Evolutionary conservation across 2,329 filamentous ascomycete genomes (phyloP).

Genomic region (Fusarium avenaceum): DNA sequence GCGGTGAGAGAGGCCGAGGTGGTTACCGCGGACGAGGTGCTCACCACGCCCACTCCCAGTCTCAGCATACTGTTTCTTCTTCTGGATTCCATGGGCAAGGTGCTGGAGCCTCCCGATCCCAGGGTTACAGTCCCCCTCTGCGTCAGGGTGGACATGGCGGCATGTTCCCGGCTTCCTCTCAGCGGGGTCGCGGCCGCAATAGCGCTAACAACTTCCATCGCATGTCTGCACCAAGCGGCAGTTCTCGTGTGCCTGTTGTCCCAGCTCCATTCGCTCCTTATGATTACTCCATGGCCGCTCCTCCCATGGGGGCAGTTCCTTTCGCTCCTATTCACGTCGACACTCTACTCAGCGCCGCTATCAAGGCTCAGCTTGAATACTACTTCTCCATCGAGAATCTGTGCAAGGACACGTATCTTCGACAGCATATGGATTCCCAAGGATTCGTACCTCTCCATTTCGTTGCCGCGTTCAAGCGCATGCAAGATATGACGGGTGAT

Average conservation of each 20-base stretch:
- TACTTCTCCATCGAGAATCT: slow-evolving; percentile 98
- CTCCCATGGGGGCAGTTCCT: slow-evolving; percentile 57
- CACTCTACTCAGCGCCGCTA: slow-evolving; percentile 61
- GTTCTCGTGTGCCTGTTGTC: slow-evolving; percentile 54
- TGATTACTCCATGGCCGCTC: slow-evolving; percentile 57
- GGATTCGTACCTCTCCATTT: slow-evolving; percentile 87
- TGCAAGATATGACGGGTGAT: slow-evolving; percentile 64
- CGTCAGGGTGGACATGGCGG: slow-evolving; percentile 57
- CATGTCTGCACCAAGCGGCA: slow-evolving; percentile 57
- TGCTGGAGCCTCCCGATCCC: slow-evolving; percentile 52
- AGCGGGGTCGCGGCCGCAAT: slow-evolving; percentile 55
- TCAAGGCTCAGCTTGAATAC: slow-evolving; percentile 78
- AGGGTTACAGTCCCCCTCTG: slow-evolving; percentile 61
- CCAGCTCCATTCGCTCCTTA: slow-evolving; percentile 55
- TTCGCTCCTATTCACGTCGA: slow-evolving; percentile 64
- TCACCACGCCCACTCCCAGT: slow-evolving; percentile 57
- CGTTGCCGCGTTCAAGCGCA: slow-evolving; percentile 88
- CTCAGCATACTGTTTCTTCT: slow-evolving; percentile 50
- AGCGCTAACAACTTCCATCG: slow-evolving; percentile 55
- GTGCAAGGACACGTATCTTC: slow-evolving; percentile 90
- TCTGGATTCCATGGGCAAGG: slow-evolving; percentile 54
- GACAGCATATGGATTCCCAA: slow-evolving; percentile 93
- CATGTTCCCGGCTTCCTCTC: slow-evolving; percentile 52
- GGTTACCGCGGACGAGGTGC: slow-evolving; percentile 62
- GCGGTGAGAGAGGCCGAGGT: slow-evolving; percentile 60